Evolutionary conservation across 2,329 filamentous ascomycete species (phyloP).

Genomic region (Scytalidium lignicola): DNA sequence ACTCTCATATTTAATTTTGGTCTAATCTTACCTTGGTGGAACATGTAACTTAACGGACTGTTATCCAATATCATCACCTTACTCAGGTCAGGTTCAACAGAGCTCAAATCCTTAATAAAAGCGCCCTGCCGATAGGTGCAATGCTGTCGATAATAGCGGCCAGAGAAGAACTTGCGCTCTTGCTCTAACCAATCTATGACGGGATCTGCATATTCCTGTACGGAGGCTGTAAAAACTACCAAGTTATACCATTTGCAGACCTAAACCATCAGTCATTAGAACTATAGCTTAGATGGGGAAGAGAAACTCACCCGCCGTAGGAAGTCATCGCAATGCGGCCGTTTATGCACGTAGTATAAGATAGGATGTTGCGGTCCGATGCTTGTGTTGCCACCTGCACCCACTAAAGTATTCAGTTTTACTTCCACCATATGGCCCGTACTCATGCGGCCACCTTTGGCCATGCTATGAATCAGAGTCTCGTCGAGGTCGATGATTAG

Average conservation of each 20-base stretch:
- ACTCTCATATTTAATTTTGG: constrained; percentile 3
- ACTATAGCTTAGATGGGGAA: background rate
- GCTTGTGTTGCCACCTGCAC: constrained; percentile 58
- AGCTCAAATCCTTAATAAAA: constrained; percentile 96
- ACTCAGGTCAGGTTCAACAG: constrained; percentile 93
- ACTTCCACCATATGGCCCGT: constrained; percentile 99
- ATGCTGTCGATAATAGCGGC: constrained; percentile 91
- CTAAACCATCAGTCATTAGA: constrained; percentile 36
- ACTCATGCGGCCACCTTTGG: constrained; percentile 91
- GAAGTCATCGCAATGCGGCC: constrained; percentile 95
- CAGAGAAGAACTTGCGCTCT: constrained; percentile 93
- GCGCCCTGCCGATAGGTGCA: constrained; percentile 93
- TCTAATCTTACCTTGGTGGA: constrained; percentile 76
- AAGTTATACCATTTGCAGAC: constrained; percentile 98
- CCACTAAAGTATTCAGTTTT: constrained; percentile 69
- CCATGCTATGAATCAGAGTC: constrained; percentile 96
- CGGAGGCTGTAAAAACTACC: constrained; percentile 92
- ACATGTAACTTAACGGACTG: constrained; percentile 95
- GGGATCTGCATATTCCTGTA: constrained; percentile 97
- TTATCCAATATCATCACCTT: constrained; percentile 99
- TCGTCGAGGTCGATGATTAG: constrained; percentile 94
- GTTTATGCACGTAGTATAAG: constrained; percentile 97
- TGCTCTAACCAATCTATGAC: constrained; percentile 98
- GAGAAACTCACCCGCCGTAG: constrained; percentile 62
- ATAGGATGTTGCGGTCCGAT: constrained; percentile 90